Evolutionary conservation across 352 stramenopile genomes (phyloP), one percentile per base, ranked within the genome.

Genomic region (Phytopythium chamaehyphon): DNA sequence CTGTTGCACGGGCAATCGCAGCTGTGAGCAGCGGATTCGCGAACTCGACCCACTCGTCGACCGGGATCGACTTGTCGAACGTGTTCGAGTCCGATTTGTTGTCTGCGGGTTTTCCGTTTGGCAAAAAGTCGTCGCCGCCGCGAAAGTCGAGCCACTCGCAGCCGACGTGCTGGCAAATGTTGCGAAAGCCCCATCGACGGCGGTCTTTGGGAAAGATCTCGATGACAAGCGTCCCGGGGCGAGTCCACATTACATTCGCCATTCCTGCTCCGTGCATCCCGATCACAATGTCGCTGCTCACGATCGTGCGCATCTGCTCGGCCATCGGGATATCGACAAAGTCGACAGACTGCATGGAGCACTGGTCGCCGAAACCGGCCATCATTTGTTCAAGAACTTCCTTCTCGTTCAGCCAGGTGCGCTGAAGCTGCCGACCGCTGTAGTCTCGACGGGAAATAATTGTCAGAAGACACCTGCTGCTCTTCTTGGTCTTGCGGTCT

Each of bases 251-350:
- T 0, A 90, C 67, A 48, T 93, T 93, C 2, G 86, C 76, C 46
- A 93, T 74, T 23, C 83, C 79, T 16, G 83, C 83, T 40, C 83
- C 83, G 50, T 93, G 83, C 83, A 90, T 93, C 9, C 79, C 71
- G 48, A 93, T 76, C n/a, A 93, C 72, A 24, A 93, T 68, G 51
- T 90, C 79, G 42, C 77, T 90, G 23, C 82, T 57, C 9, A 82
- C 56, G 16, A 82, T 76, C 12, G 71, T 61, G 9, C 57, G 56
- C 62, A 90, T 90, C 55, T 93, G 83, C 42, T 87, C 63, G 5
- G 46, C 22, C 1, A 89, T 54, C 18, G 69, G 62, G 11, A 88
- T 28, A 10, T 66, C 66, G 21, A 86, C 79, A 53, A 86, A 90
- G 31, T 90, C 83, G 18, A 90, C 28, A 1, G 69, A 76, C 19